Evolutionary conservation across 139 green algal genomes (phyloP).

Genomic region (Medakamo hakoo): DNA sequence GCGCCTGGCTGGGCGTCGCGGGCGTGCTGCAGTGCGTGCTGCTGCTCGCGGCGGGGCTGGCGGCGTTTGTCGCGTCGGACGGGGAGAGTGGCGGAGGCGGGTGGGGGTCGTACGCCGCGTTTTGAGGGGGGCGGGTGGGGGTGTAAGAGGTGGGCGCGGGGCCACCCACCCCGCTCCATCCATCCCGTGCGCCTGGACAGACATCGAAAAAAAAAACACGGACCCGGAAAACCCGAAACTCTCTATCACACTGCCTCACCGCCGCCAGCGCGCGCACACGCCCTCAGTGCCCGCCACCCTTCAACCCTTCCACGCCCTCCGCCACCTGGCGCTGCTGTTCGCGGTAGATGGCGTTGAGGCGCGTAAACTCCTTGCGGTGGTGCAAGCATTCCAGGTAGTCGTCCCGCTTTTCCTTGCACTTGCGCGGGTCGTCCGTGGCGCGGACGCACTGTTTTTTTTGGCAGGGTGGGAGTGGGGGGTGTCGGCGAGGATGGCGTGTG

Average conservation of each 20-base stretch:
- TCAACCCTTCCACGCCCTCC: not conserved
- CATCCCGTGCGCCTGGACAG: too few relatives aligned
- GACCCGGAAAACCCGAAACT: too few relatives aligned
- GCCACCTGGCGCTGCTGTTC: not conserved
- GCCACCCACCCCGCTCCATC: too few relatives aligned
- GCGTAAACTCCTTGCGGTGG: constrained; percentile 35
- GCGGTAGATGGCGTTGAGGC: not conserved
- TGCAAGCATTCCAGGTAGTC: constrained; percentile 59
- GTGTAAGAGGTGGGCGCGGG: too few relatives aligned
- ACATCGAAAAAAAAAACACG: not conserved
- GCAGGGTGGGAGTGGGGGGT: not conserved
- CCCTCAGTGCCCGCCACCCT: not conserved
- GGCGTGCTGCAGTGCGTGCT: not conserved
- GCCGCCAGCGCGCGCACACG: too few relatives aligned
- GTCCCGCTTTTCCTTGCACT: constrained; percentile 34
- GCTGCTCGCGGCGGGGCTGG: not conserved
- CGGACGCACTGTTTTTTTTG: constrained; percentile 33
- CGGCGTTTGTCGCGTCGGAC: not conserved
- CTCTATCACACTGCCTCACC: too few relatives aligned
- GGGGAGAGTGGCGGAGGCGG: not conserved
- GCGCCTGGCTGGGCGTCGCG: not conserved
- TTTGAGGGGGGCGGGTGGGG: not conserved
- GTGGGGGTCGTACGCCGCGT: not conserved
- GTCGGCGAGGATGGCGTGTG: not conserved
- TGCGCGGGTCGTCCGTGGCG: constrained; percentile 30